Percentiles rank a stretch among this genome's conserved stretches.
phyloP scores from a whole-genome alignment of 108 stramenopile genomes.

The Parmales sp. region DNA sequence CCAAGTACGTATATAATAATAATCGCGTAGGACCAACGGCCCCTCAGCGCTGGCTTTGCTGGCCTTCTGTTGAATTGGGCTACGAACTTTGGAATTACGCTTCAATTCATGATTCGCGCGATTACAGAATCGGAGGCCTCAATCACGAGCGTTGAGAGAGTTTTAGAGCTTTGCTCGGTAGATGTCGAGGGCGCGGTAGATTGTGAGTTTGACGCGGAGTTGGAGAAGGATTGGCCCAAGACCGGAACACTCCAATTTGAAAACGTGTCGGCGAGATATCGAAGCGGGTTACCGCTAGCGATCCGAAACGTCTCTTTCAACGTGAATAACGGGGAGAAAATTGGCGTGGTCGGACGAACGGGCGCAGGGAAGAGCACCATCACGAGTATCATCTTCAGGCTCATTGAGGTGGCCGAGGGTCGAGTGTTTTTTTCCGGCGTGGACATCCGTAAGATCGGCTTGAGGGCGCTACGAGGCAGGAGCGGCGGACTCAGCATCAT shows the following conservation, averaged over 20 bases:
- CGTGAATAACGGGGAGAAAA: slow-evolving; percentile 13
- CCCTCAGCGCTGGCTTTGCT: slow-evolving; percentile 49
- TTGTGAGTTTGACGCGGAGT: background rate
- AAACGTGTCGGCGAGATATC: slow-evolving; percentile 25
- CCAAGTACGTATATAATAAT: background rate
- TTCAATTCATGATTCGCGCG: slow-evolving; percentile 6
- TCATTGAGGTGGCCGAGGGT: slow-evolving; percentile 41
- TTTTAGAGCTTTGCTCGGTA: background rate
- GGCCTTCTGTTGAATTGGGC: slow-evolving; percentile 51
- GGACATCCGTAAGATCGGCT: slow-evolving; percentile 52
- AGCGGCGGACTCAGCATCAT: slow-evolving; percentile 69
- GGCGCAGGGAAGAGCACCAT: slow-evolving; percentile 46
- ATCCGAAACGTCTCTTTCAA: slow-evolving; percentile 16
- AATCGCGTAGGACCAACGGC: background rate
- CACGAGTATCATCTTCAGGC: slow-evolving; percentile 30
- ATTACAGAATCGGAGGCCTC: slow-evolving; percentile 17
- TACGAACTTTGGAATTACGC: slow-evolving; percentile 15
- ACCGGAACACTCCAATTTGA: slow-evolving; percentile 12
- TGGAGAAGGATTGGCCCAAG: background rate
- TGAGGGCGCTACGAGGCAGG: slow-evolving; percentile 66
- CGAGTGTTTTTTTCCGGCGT: slow-evolving; percentile 62
- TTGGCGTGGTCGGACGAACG: slow-evolving; percentile 39
- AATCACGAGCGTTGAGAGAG: slow-evolving; percentile 23
- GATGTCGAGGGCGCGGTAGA: background rate
- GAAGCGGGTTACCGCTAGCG: slow-evolving; percentile 22